Base-by-base conservation (phyloP, 306 rosid species). In the Vigna angularis region DNA sequence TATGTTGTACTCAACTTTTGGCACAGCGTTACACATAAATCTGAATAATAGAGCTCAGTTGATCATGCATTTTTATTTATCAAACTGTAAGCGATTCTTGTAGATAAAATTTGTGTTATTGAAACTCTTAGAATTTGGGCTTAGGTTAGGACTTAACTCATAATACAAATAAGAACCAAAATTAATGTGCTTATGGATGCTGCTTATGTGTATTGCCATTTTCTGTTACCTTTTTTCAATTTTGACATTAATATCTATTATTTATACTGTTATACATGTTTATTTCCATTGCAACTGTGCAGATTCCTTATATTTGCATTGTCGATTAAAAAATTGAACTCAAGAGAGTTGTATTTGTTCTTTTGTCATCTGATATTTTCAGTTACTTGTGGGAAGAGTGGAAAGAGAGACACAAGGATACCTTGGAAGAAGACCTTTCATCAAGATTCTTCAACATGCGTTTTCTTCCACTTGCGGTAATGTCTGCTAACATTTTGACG, bases 331-430 rank as follows among this genome's bases (percentile, higher is more conserved):
- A 64, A 77, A 56, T 44, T 38, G 24, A 73, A 75, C 76, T 66
- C 15, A 40, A 3, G 30, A 28, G 47, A 59, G 20, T 61, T 80
- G 36, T 62, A 13, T n/a, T 66, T 70, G 4, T 40, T 62, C 63
- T 44, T 32, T 77, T 74, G 74, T 59, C 51, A 73, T 76, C 24
- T 75, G 76, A 42, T 79, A 66, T 74, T 82, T 69, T 30, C 87
- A 94, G 98, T 84, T 94, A 94, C 82, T 83, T 94, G 86, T 88
- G 89, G 89, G 96, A 94, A 88, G 98, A 94, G 83, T 91, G 98
- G 98, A 94, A 90, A 84, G 98, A 94, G 84, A 90, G 91, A 72
- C 90, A 82, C 49, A 86, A 81, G 83, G 94, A 86, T 84, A 55
- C 89, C 58, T 57, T 64, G 26, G 89, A 87, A 67, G 98, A 91